Evolutionary conservation across 2,329 filamentous ascomycete species (phyloP).

Genomic region (Sclerotinia sclerotiorum): DNA sequence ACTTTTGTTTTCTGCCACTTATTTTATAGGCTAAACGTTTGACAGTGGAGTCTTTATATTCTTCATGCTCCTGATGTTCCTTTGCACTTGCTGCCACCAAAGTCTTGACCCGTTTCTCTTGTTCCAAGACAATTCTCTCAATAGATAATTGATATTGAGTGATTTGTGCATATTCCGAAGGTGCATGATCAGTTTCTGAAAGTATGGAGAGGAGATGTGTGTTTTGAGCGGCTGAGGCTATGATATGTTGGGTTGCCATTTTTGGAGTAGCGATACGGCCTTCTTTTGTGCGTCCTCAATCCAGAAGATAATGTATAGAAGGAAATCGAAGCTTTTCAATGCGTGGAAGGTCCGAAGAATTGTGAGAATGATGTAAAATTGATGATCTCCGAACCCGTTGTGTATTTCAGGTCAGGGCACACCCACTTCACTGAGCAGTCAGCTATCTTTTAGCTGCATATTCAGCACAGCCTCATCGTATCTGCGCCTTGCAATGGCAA

Average conservation of each 20-base stretch:
- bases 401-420: not conserved
- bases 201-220: constrained; percentile 47
- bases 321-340: not conserved
- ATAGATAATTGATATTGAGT: constrained; percentile 49
- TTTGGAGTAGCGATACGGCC: not conserved
- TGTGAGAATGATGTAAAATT: not conserved
- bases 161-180: constrained; percentile 48
- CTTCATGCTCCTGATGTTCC: constrained; percentile 52
- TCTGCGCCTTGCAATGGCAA: constrained; percentile 7
- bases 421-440: not conserved
- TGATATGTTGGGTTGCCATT: constrained; percentile 20
- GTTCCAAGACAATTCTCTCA: constrained; percentile 42
- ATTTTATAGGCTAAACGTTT: constrained; percentile 53
- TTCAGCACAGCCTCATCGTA: constrained; percentile 4
- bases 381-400: not conserved
- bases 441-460: constrained; percentile 1
- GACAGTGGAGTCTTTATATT: constrained; percentile 53
- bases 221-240: constrained; percentile 17
- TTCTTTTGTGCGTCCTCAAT: not conserved
- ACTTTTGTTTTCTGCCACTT: constrained; percentile 49
- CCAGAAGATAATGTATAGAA: not conserved
- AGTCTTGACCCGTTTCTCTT: constrained; percentile 43
- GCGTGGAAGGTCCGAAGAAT: not conserved
- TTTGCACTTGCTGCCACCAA: constrained; percentile 31
- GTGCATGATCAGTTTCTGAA: constrained; percentile 50